A percentile compares a stretch with the other conserved stretches of the same genome.
phyloP scores from a whole-genome alignment of 306 rosid species.

The Lupinus albus region DNA sequence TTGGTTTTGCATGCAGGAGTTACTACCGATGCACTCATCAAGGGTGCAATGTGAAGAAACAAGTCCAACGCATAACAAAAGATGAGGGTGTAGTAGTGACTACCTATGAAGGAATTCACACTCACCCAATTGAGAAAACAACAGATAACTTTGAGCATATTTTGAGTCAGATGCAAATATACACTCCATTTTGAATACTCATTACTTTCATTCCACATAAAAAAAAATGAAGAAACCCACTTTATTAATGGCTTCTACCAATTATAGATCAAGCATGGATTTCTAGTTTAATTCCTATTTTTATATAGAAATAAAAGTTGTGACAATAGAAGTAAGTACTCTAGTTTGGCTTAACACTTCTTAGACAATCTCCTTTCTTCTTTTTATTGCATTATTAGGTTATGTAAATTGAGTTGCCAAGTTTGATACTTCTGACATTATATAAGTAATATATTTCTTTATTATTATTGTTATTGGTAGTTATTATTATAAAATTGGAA shows the following conservation, averaged over 20 bases:
- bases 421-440: conserved; percentile 19
- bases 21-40: conserved; percentile 85
- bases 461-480: neutral
- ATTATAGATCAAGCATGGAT: neutral
- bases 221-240: neutral
- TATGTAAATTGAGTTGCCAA: conserved; percentile 40
- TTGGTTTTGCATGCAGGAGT: conserved; percentile 57
- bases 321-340: conserved; percentile 24
- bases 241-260: neutral
- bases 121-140: conserved; percentile 75
- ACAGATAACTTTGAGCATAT: conserved; percentile 84
- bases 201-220: neutral
- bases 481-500: neutral
- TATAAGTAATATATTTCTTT: conserved; percentile 22
- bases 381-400: conserved; percentile 32
- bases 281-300: conserved; percentile 24
- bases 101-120: conserved; percentile 86
- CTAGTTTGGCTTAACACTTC: conserved; percentile 19
- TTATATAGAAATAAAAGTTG: conserved; percentile 34
- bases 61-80: conserved; percentile 78
- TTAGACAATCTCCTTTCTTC: conserved; percentile 37
- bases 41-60: conserved; percentile 94
- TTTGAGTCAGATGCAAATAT: conserved; percentile 85
- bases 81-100: conserved; percentile 90
- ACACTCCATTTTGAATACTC: conserved; percentile 56